A percentile compares a stretch with the other conserved stretches of the same genome.
These are phyloP conservation scores for Aspergillus sclerotioniger DNA, from an alignment of 495 filamentous ascomycete genomes.

Conservation along the genomic window DNA sequence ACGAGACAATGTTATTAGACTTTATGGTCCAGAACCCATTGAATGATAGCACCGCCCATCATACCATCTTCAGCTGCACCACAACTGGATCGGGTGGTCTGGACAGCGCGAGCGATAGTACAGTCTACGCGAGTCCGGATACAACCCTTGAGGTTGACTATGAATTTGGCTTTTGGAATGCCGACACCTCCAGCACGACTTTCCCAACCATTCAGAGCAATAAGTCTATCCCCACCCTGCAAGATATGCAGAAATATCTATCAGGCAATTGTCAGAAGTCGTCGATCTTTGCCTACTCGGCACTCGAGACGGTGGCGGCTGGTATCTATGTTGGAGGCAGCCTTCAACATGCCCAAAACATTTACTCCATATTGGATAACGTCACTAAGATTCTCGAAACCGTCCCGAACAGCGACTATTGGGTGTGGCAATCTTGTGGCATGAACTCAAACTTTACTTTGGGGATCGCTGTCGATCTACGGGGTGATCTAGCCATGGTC, in stretches of 20 bases:
- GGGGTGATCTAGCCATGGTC: not conserved
- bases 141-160: not conserved
- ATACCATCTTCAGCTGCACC: not conserved
- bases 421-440: not conserved
- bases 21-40: not conserved
- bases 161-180: not conserved
- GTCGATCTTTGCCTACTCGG: not conserved
- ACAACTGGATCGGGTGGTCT: not conserved
- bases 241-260: not conserved
- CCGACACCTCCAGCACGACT: not conserved
- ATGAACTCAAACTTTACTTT: not conserved
- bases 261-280: not conserved
- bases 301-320: not conserved
- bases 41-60: not conserved
- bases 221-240: not conserved
- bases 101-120: not conserved
- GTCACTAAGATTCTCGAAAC: not conserved
- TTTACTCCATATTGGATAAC: not conserved
- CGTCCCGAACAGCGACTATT: not conserved
- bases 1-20: constrained; percentile 1
- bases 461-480: not conserved
- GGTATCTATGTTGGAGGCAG: not conserved
- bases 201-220: not conserved
- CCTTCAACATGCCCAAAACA: not conserved
- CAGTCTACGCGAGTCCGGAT: too few relatives aligned